These are phyloP conservation scores for Ruellia speciosa DNA, from an alignment of 305 asterid genomes.

Conservation along the genomic window DNA sequence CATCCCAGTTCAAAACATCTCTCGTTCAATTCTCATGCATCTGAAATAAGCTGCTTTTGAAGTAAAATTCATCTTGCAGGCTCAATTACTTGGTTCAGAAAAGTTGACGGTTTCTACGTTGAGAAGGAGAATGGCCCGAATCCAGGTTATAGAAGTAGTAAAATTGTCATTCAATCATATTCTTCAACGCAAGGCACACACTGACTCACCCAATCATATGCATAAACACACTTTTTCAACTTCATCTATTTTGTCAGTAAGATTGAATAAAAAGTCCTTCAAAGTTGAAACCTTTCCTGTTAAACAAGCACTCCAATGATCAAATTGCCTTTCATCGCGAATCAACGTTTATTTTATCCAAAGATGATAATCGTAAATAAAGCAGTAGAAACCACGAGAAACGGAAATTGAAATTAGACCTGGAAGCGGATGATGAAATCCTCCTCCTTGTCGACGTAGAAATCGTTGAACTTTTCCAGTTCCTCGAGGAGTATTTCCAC, in stretches of 20 bases:
- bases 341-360: background rate
- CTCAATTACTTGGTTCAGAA: constrained; percentile 27
- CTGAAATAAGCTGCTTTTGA: background rate
- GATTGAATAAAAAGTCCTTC: too few relatives aligned
- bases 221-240: background rate
- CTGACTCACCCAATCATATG: background rate
- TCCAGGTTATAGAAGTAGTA: constrained; percentile 17
- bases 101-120: constrained; percentile 40
- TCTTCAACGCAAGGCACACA: constrained; percentile 15
- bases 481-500: constrained; percentile 53
- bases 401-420: constrained; percentile 27
- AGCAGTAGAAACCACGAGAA: background rate
- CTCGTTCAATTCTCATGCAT: background rate
- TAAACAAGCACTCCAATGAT: too few relatives aligned
- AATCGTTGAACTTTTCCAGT: constrained; percentile 80
- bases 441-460: constrained; percentile 92
- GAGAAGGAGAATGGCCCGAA: constrained; percentile 25
- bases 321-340: background rate
- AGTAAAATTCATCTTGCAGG: constrained; percentile 19
- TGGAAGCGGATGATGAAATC: constrained; percentile 73
- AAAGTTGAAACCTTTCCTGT: too few relatives aligned
- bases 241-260: too few relatives aligned
- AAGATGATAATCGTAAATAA: background rate
- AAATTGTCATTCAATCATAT: constrained; percentile 7
- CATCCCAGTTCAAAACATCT: background rate